phyloP scores from a whole-genome alignment of 768 basidiomycete genomes.

The Lentinula edodes region DNA sequence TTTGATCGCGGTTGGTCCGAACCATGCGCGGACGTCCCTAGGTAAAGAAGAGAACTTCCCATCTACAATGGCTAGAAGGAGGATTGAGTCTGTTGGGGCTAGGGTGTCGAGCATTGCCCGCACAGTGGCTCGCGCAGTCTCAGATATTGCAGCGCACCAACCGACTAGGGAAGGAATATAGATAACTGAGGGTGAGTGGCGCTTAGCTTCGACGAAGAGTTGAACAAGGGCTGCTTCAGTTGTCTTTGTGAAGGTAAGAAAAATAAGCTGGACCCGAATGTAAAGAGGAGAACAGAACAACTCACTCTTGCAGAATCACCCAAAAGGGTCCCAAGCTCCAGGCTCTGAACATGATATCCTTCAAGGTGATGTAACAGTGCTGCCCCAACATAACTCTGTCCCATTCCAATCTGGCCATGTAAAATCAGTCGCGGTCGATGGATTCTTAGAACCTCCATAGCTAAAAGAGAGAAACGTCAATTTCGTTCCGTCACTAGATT shows the following conservation, averaged over 20 bases:
- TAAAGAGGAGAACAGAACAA: conserved; percentile 1
- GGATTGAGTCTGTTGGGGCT: conserved; percentile 87
- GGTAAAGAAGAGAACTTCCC: conserved; percentile 67
- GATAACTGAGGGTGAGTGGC: conserved; percentile 92
- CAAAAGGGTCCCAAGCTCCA: conserved; percentile 86
- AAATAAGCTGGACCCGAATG: too few species aligned
- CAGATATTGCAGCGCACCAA: conserved; percentile 83
- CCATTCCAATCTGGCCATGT: conserved; percentile 82
- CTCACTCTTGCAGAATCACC: conserved; percentile 85
- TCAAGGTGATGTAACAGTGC: conserved; percentile 92
- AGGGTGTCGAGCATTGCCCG: conserved; percentile 90
- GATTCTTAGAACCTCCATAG: conserved; percentile 86
- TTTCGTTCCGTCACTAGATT: not conserved
- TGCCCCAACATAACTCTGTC: conserved; percentile 84
- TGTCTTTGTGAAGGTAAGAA: conserved; percentile 42
- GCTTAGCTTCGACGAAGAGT: conserved; percentile 93
- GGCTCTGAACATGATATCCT: conserved; percentile 90
- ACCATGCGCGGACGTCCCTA: conserved; percentile 84
- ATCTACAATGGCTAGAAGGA: conserved; percentile 86
- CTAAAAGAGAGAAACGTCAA: conserved; percentile 31
- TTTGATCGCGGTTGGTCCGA: conserved; percentile 72
- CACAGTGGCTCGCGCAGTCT: conserved; percentile 79
- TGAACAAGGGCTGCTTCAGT: conserved; percentile 91
- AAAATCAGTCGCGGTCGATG: conserved; percentile 86
- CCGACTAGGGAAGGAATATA: conserved; percentile 87